These are phyloP conservation scores for Chalara sp. DNA, from an alignment of 2,329 filamentous ascomycete species.

Conservation along the genomic window DNA sequence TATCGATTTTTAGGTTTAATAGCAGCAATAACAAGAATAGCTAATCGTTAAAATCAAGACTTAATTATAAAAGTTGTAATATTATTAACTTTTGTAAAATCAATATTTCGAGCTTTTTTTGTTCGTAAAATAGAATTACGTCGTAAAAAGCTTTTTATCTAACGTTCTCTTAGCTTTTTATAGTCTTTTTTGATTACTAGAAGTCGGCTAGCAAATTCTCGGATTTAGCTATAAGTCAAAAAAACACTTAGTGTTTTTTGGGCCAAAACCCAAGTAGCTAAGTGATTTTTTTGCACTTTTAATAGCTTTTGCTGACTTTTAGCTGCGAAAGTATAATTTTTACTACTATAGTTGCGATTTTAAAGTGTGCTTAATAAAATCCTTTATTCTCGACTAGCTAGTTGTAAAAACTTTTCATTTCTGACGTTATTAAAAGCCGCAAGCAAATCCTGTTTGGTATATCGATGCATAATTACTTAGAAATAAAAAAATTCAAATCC, in stretches of 20 bases:
- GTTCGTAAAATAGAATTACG: constrained; percentile 2
- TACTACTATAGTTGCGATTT: no score
- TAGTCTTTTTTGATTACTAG: neutral
- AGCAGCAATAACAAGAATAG: neutral
- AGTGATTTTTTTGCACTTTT: neutral
- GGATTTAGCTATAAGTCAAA: neutral
- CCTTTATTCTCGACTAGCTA: neutral
- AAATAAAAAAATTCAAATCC: no score
- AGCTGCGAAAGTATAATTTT: no score
- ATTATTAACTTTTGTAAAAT: neutral
- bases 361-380: no score
- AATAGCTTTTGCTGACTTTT: neutral
- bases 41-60: neutral
- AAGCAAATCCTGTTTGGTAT: neutral
- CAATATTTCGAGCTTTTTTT: neutral
- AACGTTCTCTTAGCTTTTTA: neutral
- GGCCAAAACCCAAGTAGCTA: neutral
- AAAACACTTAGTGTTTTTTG: neutral
- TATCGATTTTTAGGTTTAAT: constrained; percentile 3
- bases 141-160: neutral
- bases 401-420: neutral
- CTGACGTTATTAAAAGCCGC: neutral
- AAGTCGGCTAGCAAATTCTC: neutral
- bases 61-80: constrained; percentile 2
- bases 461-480: neutral